Conservation (phyloP, 169 alveolate genomes). For the Eimeria sp. region DNA sequence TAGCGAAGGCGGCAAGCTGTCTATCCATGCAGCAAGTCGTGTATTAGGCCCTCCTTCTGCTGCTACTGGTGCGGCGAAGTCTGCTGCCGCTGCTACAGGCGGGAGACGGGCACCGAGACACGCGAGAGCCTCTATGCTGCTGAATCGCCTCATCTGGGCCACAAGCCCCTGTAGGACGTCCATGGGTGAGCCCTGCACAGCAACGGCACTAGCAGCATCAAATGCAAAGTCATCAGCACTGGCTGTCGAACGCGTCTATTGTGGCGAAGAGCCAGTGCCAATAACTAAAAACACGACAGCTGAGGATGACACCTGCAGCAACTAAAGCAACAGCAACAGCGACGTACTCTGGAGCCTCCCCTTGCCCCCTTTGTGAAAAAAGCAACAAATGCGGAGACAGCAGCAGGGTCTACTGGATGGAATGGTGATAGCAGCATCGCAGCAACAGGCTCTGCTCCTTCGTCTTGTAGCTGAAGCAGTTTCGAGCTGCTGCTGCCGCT, state of each 20-base stretch:
- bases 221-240: not conserved
- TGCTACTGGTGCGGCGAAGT: not conserved
- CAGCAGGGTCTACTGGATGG: slow-evolving; percentile 13
- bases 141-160: slow-evolving; percentile 47
- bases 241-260: not conserved
- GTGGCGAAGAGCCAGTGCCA: not conserved
- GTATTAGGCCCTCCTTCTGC: not conserved
- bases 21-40: slow-evolving; percentile 27
- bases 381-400: slow-evolving; percentile 34
- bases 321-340: not conserved
- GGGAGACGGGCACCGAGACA: slow-evolving; percentile 54
- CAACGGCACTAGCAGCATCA: not conserved
- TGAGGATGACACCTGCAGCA: not conserved
- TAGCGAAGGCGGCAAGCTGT: slow-evolving; percentile 45
- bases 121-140: slow-evolving; percentile 47
- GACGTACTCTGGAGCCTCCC: slow-evolving; percentile 29
- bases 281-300: not conserved
- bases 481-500: slow-evolving; percentile 46
- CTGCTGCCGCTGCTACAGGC: slow-evolving; percentile 1
- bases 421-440: slow-evolving; percentile 41
- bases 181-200: slow-evolving; percentile 8
- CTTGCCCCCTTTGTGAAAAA: slow-evolving; percentile 13
- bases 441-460: slow-evolving; percentile 52
- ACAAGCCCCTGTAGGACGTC: slow-evolving; percentile 24
- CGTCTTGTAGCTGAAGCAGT: slow-evolving; percentile 57